A percentile compares a stretch with the other conserved stretches of the same genome.
Evolutionary conservation across 2,329 filamentous ascomycete genomes (phyloP).

Genomic region (Pezicula carpinea): DNA sequence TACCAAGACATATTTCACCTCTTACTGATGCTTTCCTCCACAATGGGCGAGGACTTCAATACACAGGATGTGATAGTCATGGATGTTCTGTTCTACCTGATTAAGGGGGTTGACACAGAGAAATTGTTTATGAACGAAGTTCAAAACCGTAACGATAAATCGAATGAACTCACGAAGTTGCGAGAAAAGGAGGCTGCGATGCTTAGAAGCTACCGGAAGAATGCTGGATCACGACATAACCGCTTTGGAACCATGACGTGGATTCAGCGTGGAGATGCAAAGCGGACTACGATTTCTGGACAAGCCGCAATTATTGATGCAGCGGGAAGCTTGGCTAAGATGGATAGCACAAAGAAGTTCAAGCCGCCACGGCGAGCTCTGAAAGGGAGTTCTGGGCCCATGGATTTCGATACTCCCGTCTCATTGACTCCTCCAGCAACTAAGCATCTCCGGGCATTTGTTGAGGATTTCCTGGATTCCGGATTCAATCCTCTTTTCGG

Average conservation of each 20-base stretch:
- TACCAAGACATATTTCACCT: slow-evolving; percentile 87
- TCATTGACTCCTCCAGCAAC: slow-evolving; percentile 69
- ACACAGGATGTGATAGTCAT: slow-evolving; percentile 84
- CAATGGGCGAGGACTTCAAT: slow-evolving; percentile 89
- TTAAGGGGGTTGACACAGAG: slow-evolving; percentile 81
- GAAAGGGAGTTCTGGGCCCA: slow-evolving; percentile 58
- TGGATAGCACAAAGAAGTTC: slow-evolving; percentile 88
- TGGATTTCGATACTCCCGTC: slow-evolving; percentile 72
- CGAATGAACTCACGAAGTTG: slow-evolving; percentile 67
- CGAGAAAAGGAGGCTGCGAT: slow-evolving; percentile 82
- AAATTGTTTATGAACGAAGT: slow-evolving; percentile 82
- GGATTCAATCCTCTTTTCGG: slow-evolving; percentile 90
- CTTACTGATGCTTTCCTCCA: slow-evolving; percentile 81
- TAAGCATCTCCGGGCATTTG: slow-evolving; percentile 73
- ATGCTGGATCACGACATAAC: slow-evolving; percentile 82
- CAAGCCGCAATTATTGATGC: slow-evolving; percentile 77
- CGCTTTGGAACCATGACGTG: slow-evolving; percentile 97
- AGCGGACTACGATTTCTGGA: slow-evolving; percentile 81
- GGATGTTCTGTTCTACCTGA: slow-evolving; percentile 86
- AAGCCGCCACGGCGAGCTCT: slow-evolving; percentile 67
- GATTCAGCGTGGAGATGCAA: slow-evolving; percentile 82
- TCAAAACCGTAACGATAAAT: slow-evolving; percentile 63
- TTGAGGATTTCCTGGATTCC: slow-evolving; percentile 90
- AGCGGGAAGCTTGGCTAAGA: slow-evolving; percentile 72
- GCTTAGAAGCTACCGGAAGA: slow-evolving; percentile 69